Conservation (phyloP, 768 basidiomycete genomes). For the Lactarius sp. region DNA sequence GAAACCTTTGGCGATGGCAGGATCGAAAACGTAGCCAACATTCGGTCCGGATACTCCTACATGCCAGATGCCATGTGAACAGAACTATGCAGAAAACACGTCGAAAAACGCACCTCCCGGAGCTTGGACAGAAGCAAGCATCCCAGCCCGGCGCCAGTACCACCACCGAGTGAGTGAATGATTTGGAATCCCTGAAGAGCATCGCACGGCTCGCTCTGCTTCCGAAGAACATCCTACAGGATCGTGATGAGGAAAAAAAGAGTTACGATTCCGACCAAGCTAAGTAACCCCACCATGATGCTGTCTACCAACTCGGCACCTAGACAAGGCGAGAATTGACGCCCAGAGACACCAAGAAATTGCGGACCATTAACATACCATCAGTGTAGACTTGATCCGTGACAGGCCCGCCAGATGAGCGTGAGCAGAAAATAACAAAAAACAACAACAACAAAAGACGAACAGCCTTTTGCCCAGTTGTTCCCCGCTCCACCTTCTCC, state of each 20-base stretch:
- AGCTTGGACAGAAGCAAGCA: conserved; percentile 76
- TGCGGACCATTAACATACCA: conserved; percentile 41
- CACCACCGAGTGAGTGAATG: conserved; percentile 86
- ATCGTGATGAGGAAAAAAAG: neutral
- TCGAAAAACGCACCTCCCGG: conserved; percentile 52
- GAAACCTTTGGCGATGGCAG: conserved; percentile 52
- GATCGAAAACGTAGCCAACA: conserved; percentile 49
- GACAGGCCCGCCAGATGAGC: conserved; percentile 3
- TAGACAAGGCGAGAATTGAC: conserved; percentile 28
- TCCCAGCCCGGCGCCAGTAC: conserved; percentile 84
- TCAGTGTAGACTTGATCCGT: conserved; percentile 79
- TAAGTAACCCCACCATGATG: conserved; percentile 49
- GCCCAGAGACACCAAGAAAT: neutral
- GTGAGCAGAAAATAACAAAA: conserved; percentile 24
- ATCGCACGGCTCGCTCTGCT: conserved; percentile 77
- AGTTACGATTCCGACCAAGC: neutral
- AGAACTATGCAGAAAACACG: conserved; percentile 12
- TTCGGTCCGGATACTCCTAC: conserved; percentile 53
- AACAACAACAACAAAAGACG: conserved; percentile 32
- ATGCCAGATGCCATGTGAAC: conserved; percentile 30
- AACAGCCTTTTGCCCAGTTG: conserved; percentile 95
- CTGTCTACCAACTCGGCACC: conserved; percentile 89
- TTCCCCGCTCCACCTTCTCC: conserved; percentile 71
- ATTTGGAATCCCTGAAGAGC: conserved; percentile 89
- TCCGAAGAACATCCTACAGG: conserved; percentile 66